Conservation (phyloP, 139 green algal species). For the Astrephomene gubernaculifera region DNA sequence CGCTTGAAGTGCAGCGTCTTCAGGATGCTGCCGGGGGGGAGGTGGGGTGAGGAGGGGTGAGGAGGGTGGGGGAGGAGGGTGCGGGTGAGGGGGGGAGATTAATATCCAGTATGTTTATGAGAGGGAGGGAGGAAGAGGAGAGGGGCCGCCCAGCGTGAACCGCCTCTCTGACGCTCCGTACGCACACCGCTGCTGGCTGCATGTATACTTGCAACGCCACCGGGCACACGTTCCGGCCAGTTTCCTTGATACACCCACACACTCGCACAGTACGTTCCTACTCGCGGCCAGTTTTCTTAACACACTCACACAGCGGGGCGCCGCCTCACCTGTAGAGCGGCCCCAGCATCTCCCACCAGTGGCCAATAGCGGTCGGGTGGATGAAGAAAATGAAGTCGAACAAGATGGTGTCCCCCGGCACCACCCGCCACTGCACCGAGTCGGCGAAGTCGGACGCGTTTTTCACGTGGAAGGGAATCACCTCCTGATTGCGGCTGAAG, state of each 20-base stretch:
- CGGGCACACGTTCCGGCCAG: no score
- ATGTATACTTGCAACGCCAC: no score
- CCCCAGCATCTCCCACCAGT: slow-evolving; percentile 91
- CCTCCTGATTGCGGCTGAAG: slow-evolving; percentile 71
- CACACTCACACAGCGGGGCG: not conserved
- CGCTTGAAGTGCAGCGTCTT: slow-evolving; percentile 60
- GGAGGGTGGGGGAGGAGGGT: not conserved
- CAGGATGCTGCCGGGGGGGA: slow-evolving; percentile 2
- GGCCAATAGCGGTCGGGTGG: slow-evolving; percentile 90
- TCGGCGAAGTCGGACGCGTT: slow-evolving; percentile 48
- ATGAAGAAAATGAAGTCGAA: slow-evolving; percentile 92
- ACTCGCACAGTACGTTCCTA: no score
- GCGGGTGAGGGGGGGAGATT: not conserved
- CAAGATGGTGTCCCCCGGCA: slow-evolving; percentile 84
- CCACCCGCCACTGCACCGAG: slow-evolving; percentile 53
- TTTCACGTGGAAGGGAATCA: slow-evolving; percentile 60
- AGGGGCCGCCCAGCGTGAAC: no score
- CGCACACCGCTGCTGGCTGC: no score
- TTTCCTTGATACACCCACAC: no score
- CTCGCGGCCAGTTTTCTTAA: no score
- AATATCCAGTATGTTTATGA: no score
- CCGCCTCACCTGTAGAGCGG: slow-evolving; percentile 70
- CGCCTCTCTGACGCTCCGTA: no score
- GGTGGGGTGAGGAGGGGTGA: not conserved
- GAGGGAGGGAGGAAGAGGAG: no score